phyloP scores from a whole-genome alignment of 2,329 filamentous ascomycete genomes.

The Cladosporium oxysporum region DNA sequence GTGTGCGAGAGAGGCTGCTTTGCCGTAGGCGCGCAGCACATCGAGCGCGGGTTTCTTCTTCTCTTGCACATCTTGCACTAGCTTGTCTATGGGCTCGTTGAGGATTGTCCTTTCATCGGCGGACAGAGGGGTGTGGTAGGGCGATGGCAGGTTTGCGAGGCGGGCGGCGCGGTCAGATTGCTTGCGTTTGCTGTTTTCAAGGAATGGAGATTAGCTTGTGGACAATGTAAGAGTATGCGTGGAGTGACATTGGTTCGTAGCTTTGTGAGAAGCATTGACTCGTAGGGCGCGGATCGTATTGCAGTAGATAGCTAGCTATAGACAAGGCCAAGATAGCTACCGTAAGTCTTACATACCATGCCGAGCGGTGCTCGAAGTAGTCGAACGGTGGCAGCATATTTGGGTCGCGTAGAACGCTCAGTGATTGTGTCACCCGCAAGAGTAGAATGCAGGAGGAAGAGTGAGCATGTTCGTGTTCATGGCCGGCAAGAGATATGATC shows the following conservation, averaged over 20 bases:
- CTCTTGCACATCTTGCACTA: conserved; percentile 78
- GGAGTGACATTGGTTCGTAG: conserved; percentile 15
- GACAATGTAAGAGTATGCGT: not conserved
- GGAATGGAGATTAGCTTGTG: not conserved
- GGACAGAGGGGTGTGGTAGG: conserved; percentile 68
- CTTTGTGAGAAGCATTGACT: not conserved
- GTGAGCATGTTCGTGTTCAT: not conserved
- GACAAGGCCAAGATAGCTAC: not conserved
- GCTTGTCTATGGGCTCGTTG: conserved; percentile 70
- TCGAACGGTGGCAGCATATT: conserved; percentile 52
- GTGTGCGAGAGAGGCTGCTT: conserved; percentile 80
- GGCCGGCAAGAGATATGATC: not conserved
- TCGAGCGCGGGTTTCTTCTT: conserved; percentile 65
- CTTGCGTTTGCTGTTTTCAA: conserved; percentile 68
- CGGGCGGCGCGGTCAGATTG: conserved; percentile 71
- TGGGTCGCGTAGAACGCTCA: conserved; percentile 4
- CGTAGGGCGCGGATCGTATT: not conserved
- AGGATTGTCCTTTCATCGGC: conserved; percentile 67
- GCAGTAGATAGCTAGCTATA: not conserved
- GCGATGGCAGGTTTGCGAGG: conserved; percentile 65
- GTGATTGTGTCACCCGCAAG: not conserved
- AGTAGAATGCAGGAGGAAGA: not conserved
- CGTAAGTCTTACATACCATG: conserved; percentile 58
- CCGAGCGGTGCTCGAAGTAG: conserved; percentile 70
- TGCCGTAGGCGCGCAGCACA: conserved; percentile 82